Conservation (phyloP, 169 alveolate genomes). For the Eimeria necatrix region DNA sequence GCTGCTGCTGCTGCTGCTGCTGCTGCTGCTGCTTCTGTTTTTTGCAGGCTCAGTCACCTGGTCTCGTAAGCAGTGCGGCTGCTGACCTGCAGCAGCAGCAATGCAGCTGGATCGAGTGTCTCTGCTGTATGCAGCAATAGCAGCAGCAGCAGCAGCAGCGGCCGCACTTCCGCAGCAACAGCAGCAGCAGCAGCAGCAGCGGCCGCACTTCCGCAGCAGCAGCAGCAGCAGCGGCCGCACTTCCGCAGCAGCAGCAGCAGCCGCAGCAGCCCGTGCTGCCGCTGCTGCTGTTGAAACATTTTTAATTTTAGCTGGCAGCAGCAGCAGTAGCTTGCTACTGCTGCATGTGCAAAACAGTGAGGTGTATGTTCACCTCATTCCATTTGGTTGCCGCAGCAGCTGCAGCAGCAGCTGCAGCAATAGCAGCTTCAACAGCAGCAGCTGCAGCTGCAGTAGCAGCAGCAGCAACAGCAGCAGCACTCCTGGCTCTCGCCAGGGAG, state of each 20-base stretch:
- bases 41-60: slow-evolving; percentile 52
- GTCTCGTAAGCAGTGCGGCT: slow-evolving; percentile 49
- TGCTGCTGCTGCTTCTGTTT: neutral
- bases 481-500: no score
- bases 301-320: neutral
- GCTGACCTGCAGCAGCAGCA: slow-evolving; percentile 41
- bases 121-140: neutral
- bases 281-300: neutral
- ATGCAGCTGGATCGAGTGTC: neutral
- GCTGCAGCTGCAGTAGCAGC: no score
- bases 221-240: neutral
- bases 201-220: neutral
- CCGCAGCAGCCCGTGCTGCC: neutral
- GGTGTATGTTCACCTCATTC: no score
- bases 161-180: neutral
- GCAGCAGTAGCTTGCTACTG: neutral
- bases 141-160: slow-evolving; percentile 9
- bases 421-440: neutral
- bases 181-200: slow-evolving; percentile 18
- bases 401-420: neutral
- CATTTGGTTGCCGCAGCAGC: neutral
- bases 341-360: no score
- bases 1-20: slow-evolving; percentile 50
- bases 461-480: no score
- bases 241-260: neutral